Base-by-base conservation (phyloP, 2,329 filamentous ascomycete species). In the Botrytis hyacinthi region DNA sequence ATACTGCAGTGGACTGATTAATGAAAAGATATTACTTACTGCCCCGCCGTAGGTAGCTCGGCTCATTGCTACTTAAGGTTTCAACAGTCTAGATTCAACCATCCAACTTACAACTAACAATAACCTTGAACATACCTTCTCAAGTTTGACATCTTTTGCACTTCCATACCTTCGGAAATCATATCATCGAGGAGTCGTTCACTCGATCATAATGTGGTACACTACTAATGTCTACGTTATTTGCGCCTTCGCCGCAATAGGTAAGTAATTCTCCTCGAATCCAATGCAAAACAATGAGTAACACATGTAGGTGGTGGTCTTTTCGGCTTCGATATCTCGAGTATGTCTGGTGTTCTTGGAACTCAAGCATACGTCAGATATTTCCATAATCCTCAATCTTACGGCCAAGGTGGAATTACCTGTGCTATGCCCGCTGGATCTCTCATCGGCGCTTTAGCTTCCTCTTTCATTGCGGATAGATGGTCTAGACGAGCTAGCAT, bases 321-420 rank as follows among this genome's bases (percentile, higher is more conserved):
- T 40, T 94, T 94, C 79, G 93, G 92, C 78, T 94, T 94, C 80
- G 92, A 94, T 82, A 93, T 94, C 78, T 89, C 87, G 73, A 92
- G 90, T 61, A 93, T 94, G 91, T 90, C 88, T 54, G 89, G 88
- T 63, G 88, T 90, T 37, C 84, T 94, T 54, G 89, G 89, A 44
- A 92, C 90, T 0, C 82, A 89, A 73, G 87, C 90, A 65, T 94
- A 94, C 81, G 89, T 89, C 77, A 89, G 88, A 78, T 94, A 92
- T 82, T 94, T 94, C 83, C 84, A 89, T 78, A 87, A 93, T 72
- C 87, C 87, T 4, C 80, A 81, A 29, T 86, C 85, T 1, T 86
- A 87, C 76, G 84, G 86, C 0, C 91, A 93, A 81, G 91, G 91
- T 62, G 91, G 87, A 63, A 93, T 93, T 80, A 92, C 91, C 4